Base-by-base conservation (phyloP, 2,329 filamentous ascomycete genomes). In the Cercospora sp. region DNA sequence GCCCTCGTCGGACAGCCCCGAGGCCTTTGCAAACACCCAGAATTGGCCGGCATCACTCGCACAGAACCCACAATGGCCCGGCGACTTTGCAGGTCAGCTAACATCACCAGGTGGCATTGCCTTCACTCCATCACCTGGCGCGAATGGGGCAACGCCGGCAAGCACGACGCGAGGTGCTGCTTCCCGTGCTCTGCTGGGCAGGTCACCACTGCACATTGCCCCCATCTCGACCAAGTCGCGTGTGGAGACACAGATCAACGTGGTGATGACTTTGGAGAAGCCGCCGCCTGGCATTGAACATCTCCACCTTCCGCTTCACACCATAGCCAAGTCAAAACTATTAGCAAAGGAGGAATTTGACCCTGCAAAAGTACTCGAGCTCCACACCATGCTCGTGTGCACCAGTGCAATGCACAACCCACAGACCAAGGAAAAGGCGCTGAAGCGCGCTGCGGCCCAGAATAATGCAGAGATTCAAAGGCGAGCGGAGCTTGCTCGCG, bases 181-280 rank as follows among this genome's bases (percentile, higher is more conserved):
- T 20, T 57, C 65, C 4, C 70, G 72, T 5, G 10, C 48, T 40
- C 20, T 33, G 30, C 64, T 70, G n/a, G 76, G 76, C 28, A 68
- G 74, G 28, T 78, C 76, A 30, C 71, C 74, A 26, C 66, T 80
- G 33, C 75, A 79, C 65, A 79, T 79, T 60, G 77, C 76, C 28
- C 78, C 78, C 8, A 79, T 79, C 30, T 75, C 77, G 8, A 73
- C 78, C 66, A 98, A 97, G 80, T 97, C 94, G 16, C 89, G 95
- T 23, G 95, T 98, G 18, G 95, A 99, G 82, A 98, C 95, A 0
- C 95, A 98, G 78, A 97, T 98, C 73, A 92, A 91, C 8, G 92
- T 97, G 73, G 90, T 90, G 75, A 85, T 98, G 79, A 91, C 89
- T 0, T 80, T 98, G 45, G 90, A 89, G 66, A 89, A 91, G 20